Evolutionary conservation across 2,329 filamentous ascomycete species (phyloP), one percentile per base, ranked within the genome.

Genomic region (Trichoderma koningii): DNA sequence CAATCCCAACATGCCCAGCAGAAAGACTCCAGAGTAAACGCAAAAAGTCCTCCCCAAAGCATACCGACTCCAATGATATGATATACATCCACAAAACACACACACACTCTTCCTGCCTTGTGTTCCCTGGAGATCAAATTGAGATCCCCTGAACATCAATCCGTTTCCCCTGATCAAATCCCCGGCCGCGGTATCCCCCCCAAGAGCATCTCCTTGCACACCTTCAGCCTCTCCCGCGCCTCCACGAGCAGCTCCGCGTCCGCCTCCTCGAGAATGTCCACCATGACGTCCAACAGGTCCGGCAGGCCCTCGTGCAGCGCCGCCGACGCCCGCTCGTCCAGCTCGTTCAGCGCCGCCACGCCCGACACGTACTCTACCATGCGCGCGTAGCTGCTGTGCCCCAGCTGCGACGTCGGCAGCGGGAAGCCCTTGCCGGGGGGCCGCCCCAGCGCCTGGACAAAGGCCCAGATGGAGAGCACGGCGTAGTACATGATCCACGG

Each of bases 401-500:
- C 68, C 63, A 69, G 48, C 77, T 81, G 80, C 1, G 78, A 85
- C 38, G 73, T 75, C 66, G 86, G 82, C 42, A 76, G 79, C 73
- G 76, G 83, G 65, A 79, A 73, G 10, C 76, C 76, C 51, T 78
- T 79, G 51, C 88, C 80, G 55, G 69, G 0, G 86, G 70, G 70
- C 7, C 71, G 87, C 61, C 92, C 90, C 15, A 94, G 78, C 0
- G 93, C 91, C 71, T 88, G 92, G 3, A 92, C 92, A 72, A 94
- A 97, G 3, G 87, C 90, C 92, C 92, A 97, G 12, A 97, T 92
- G 55, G 92, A 90, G 61, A 97, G 80, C 0, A 89, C 87, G 0
- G 93, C 90, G 70, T 94, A 94, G 77, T 96, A 97, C 73, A 97
- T 84, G 50, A 96, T 90, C 92, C 93, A 97, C 0, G 93, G 91